Evolutionary conservation across 441 rosid species (phyloP), one percentile per base, ranked within the genome.

Genomic region (Pelargonium fulgidum): DNA sequence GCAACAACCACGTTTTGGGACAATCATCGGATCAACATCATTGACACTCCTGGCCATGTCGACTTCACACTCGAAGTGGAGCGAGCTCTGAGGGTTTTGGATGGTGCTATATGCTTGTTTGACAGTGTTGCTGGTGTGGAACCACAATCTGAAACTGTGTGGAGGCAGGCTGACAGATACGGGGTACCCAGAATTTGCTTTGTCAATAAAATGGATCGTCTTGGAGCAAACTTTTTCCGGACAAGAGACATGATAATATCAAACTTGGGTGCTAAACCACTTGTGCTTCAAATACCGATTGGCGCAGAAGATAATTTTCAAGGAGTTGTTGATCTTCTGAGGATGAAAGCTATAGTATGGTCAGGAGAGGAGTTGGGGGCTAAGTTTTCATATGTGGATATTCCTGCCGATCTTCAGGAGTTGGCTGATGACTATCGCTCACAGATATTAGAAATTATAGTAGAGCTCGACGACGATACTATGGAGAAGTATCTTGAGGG

Each of bases 91-190:
- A 82, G 96, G 72, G 97, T 93, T 70, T 82, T 93, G 58, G 99
- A 93, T 74, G 95, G 97, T 68, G 97, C 96, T 50, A 91, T 93
- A 67, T 91, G 97, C 79, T 80, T 93, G 81, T 93, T 93, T 19
- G 99, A 93, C 77, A 91, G 99, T 79, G 99, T 93, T 78, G 99
- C 97, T 72, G 97, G 99, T 6, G 99, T 91, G 63, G 99, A 93
- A 78, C 99, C 99, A 24, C 99, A 93, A 82, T 93, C 97, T 0
- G 97, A 93, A 78, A 93, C 99, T 29, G 99, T 93, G 62, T 93
- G 99, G 99, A 89, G 96, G 83, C 97, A 93, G 77, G 99, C 99
- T 76, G 99, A 93, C 79, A 93, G 83, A 68, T 93, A 93, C 61
- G 97, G 99, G 8, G 97, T 93, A 12, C 97, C 99, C 8, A 74